Evolutionary conservation across 768 basidiomycete species (phyloP).

Genomic region (Agaricus blazei): DNA sequence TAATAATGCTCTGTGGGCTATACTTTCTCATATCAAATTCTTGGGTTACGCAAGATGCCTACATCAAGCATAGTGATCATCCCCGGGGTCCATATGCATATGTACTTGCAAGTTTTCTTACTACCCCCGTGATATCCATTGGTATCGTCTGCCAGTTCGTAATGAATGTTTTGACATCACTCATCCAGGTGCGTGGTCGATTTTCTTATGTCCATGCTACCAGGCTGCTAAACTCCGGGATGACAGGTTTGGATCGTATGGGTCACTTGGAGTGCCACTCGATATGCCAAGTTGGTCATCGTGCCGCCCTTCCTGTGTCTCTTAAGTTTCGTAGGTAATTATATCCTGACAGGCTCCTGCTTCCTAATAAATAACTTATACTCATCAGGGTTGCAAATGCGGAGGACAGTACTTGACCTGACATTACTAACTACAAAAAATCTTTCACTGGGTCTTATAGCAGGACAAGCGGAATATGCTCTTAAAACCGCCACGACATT

Average conservation of each 20-base stretch:
- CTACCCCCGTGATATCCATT: neutral
- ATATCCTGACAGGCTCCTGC: neutral
- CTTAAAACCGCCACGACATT: neutral
- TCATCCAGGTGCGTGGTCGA: neutral
- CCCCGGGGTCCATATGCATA: neutral
- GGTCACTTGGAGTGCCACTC: neutral
- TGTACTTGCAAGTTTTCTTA: neutral
- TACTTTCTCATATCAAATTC: neutral
- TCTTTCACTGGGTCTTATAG: neutral
- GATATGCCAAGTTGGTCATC: neutral
- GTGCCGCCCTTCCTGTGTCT: neutral
- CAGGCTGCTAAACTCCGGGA: neutral
- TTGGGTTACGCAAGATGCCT: neutral
- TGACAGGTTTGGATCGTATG: neutral
- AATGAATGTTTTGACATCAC: neutral
- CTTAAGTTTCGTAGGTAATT: neutral
- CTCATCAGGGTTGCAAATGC: neutral
- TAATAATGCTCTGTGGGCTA: neutral
- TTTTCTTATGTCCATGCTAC: neutral
- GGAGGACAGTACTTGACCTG: neutral
- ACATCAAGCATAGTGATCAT: neutral
- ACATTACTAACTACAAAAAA: neutral
- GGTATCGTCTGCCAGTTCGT: neutral
- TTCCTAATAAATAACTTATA: neutral
- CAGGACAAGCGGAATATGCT: neutral